Percentiles rank a stretch among this genome's conserved stretches.
phyloP scores from a whole-genome alignment of 2,329 filamentous ascomycete species.

The Ophiognomonia clavigignenti-juglandacearum region DNA sequence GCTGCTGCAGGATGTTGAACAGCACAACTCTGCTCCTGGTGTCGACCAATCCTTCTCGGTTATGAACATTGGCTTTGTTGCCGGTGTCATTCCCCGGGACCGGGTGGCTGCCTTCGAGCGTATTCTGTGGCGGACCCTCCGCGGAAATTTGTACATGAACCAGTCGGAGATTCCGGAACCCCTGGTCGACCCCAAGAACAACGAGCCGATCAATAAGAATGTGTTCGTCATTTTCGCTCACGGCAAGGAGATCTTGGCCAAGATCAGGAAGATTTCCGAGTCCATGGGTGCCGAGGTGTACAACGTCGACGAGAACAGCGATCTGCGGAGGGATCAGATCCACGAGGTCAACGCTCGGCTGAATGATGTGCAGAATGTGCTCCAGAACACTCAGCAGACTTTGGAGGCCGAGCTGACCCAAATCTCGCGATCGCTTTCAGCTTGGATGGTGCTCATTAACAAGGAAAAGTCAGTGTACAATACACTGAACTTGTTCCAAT shows the following conservation, averaged over 20 bases:
- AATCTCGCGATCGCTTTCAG: conserved; percentile 85
- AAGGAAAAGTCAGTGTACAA: conserved; percentile 99
- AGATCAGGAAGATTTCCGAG: conserved; percentile 98
- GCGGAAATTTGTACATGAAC: conserved; percentile 99
- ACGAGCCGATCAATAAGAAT: conserved; percentile 92
- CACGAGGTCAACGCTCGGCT: conserved; percentile 95
- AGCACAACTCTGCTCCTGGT: conserved; percentile 63
- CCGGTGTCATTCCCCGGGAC: conserved; percentile 90
- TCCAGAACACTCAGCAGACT: conserved; percentile 92
- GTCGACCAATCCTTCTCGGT: conserved; percentile 85
- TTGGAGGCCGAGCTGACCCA: conserved; percentile 89
- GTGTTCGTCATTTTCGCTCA: conserved; percentile 99
- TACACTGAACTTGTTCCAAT: conserved; percentile 92
- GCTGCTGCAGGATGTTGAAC: conserved; percentile 86
- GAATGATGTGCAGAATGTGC: conserved; percentile 83
- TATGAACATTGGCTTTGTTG: conserved; percentile 98
- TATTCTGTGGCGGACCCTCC: conserved; percentile 93
- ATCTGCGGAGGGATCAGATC: conserved; percentile 90
- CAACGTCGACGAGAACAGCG: conserved; percentile 95
- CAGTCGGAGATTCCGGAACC: conserved; percentile 96
- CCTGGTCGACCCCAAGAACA: conserved; percentile 85
- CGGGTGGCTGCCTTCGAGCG: conserved; percentile 93
- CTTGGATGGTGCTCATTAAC: conserved; percentile 96
- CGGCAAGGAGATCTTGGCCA: conserved; percentile 95
- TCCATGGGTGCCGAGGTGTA: conserved; percentile 94